Evolutionary conservation across 1,139 yeast genomes (phyloP), one percentile per base, ranked within the genome.

Genomic region (Suhomyces bribrorum): DNA sequence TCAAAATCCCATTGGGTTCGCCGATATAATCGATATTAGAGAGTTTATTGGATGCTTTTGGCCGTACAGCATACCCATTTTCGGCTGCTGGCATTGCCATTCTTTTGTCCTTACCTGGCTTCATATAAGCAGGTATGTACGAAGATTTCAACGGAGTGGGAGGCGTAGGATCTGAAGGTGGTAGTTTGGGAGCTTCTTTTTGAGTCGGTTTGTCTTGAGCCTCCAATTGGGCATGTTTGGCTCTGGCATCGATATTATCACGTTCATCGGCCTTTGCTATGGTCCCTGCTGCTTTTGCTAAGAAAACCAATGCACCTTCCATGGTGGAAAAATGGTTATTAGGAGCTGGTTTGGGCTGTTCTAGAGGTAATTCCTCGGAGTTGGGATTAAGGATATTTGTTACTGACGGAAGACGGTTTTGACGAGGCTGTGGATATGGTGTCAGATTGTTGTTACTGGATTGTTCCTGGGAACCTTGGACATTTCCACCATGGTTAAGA

Each of bases 211-310:
- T 31, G 7, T 27, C 27, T 23, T 28, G 32, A 17, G 37, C 43
- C 43, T 69, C 83, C 20, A 62, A 65, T 57, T 59, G 78, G 54
- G 67, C 76, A 59, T 67, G 83, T 57, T 66, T 75, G 38, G 72
- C 71, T 41, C 75, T 63, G 1, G 86, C 94, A 57, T 83, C 86
- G 23, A 83, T 77, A 29, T 83, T 69, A 53, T 83, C 86, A 45
- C 84, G 63, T 43, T 73, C 81, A 50, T 80, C 86, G 2, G 83
- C 83, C 43, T 75, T 71, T 4, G 89, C 86, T 18, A 83, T 80
- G 5, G 77, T 73, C 0, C 89, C 90, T 0, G 90, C 90, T 0
- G 88, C 86, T 45, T 81, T 81, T 3, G 92, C 90, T 23, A 85
- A 59, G 53, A 81, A 84, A 20, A 79, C 83, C 44, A 85, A 64